Conservation (phyloP, 805 yeast species). For the Pichia eremophila region DNA sequence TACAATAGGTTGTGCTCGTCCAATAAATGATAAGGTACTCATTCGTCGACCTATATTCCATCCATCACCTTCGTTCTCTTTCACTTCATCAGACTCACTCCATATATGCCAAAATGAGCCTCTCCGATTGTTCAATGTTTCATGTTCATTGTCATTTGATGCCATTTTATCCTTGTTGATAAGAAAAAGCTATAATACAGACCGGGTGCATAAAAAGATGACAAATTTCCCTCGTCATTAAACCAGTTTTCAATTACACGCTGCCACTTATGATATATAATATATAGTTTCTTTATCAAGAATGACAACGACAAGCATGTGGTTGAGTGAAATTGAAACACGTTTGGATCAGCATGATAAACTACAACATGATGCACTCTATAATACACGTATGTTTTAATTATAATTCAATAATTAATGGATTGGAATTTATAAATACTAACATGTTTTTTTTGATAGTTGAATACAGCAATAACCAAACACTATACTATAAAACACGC, state of each 20-base stretch:
- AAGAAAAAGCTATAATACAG: no score
- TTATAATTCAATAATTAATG: no score
- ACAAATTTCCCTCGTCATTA: no score
- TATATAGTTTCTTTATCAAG: no score
- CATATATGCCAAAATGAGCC: not conserved
- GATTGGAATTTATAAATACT: no score
- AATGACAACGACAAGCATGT: not conserved
- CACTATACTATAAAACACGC: not conserved
- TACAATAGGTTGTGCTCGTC: not conserved
- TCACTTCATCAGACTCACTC: not conserved
- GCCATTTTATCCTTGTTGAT: no score
- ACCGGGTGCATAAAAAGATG: no score
- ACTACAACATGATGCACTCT: not conserved
- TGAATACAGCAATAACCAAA: not conserved
- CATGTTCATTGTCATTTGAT: not conserved
- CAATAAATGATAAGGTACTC: not conserved
- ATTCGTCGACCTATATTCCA: not conserved
- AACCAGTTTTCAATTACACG: no score
- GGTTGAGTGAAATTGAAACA: not conserved
- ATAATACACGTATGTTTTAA: not conserved
- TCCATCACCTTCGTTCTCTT: not conserved
- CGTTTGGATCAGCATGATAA: not conserved
- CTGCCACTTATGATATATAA: no score
- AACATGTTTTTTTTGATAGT: not conserved
- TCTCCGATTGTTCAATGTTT: not conserved